Base-by-base conservation (phyloP, 257 asterid species). In the Nicotiana undulata region DNA sequence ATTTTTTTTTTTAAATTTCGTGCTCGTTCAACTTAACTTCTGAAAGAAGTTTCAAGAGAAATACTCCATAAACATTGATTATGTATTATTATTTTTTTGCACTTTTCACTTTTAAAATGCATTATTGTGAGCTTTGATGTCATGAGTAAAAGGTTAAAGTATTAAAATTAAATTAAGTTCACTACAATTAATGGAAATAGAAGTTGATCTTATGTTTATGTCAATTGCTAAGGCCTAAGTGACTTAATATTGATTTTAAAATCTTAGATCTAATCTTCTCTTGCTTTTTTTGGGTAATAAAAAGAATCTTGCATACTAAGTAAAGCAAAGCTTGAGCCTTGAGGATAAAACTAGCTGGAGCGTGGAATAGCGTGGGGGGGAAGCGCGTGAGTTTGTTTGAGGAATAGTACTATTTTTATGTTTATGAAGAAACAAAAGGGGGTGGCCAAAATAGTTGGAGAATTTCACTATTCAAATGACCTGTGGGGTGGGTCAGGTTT, bases 391-490 rank as follows among this genome's bases (percentile, higher is more conserved):
- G 52, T 32, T 32, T 49, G 24, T 17, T 65, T 65, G 52, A 65
- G 52, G 1, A 65, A 17, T 65, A 65, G 1, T 32, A 32, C 17
- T 18, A 13, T 13, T 56, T 3, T 8, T 66, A 32, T 26, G 31
- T 65, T 65, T 16, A 66, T 66, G 75, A 66, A 34, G 75, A 32
- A 67, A 37, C n/a, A 68, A 37, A 29, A 37, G 76, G 55, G 76
- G 56, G 31, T 37, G 76, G 76, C 76, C 76, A 68, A 68, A 68
- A 68, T 68, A 68, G 56, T 68, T 37, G 76, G 76, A 68, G 76
- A 68, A 10, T 4, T 68, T 68, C 18, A 68, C 56, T 37, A 37
- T 26, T 9, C 31, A 67, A 67, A 53, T 37, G 29, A n/a, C 76
- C 5, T 37, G 55, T 67, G 29, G 31, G 31, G 31, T 22, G 28